Base-by-base conservation (phyloP, 2,329 filamentous ascomycete species). In the Dactylellina leptospora region DNA sequence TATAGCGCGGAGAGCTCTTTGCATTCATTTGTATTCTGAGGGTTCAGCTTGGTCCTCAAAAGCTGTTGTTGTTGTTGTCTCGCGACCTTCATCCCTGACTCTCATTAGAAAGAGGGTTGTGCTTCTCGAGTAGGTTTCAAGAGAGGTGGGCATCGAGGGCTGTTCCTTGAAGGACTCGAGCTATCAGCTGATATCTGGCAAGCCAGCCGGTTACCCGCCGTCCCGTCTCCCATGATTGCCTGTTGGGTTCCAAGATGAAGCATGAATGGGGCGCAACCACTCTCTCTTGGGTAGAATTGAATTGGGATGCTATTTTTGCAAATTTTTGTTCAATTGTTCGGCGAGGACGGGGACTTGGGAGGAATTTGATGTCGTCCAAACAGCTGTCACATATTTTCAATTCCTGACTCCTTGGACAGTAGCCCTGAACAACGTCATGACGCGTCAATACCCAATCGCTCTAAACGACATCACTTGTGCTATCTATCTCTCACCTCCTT, bases 131-230 rank as follows among this genome's bases (percentile, higher is more conserved):
- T 66, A 51, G 27, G 61, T 66, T 66, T 58, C 61, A 58, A 58
- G 48, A 53, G 11, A n/a, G n/a, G n/a, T n/a, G n/a, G 60, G 22
- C 54, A 58, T 33, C 27, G 33, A 58, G 38, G 36, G 28, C 30
- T 48, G 27, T 58, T 38, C 60, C 33, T 30, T 30, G 54, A 44
- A 40, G 47, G 8, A 50, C 33, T 28, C 36, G 58, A 66, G 38
- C 44, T 66, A 66, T 66, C 61, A 66, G 61, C 61, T 66, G 61
- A 66, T 66, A 58, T 20, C 61, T 51, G 28, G 61, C 51, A 58
- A 51, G 44, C 30, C 53, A 56, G 47, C 51, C 51, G 61, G 28
- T 66, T 56, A 66, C 61, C 61, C 61, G 61, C 61, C 20, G 23
- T 64, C 42, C 61, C 61, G 61, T 51, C 51, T 58, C 22, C 28